These are phyloP conservation scores for Ramaria sp. DNA, from an alignment of 768 basidiomycete genomes.

Conservation along the genomic window DNA sequence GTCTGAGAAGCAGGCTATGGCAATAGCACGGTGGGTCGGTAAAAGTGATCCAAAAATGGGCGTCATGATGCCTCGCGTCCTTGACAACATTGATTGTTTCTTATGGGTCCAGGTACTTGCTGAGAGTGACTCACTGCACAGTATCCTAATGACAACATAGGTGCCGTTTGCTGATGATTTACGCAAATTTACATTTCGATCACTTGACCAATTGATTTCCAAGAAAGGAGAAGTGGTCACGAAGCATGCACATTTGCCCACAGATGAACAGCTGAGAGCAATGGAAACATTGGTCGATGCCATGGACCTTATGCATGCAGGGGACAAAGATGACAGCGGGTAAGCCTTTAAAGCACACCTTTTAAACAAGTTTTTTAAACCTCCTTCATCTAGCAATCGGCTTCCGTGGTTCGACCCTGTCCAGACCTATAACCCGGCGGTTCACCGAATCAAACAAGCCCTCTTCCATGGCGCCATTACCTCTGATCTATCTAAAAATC, in stretches of 20 bases:
- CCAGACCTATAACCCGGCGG: constrained; percentile 77
- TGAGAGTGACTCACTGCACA: neutral
- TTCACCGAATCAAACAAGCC: constrained; percentile 89
- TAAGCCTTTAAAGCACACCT: constrained; percentile 21
- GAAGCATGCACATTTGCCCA: constrained; percentile 78
- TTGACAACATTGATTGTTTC: constrained; percentile 65
- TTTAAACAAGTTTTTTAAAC: neutral
- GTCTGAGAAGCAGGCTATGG: constrained; percentile 51
- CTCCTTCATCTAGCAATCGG: constrained; percentile 34
- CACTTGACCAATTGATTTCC: constrained; percentile 60
- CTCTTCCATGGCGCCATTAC: constrained; percentile 82
- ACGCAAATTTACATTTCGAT: constrained; percentile 78
- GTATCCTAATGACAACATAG: constrained; percentile 27
- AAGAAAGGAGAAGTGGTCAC: constrained; percentile 64
- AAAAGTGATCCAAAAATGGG: constrained; percentile 85
- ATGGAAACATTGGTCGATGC: constrained; percentile 86
- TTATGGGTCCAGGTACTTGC: constrained; percentile 71
- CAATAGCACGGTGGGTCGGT: constrained; percentile 76
- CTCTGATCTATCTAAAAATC: constrained; percentile 58
- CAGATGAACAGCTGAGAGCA: constrained; percentile 58
- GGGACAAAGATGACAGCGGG: constrained; percentile 71
- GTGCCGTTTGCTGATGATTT: constrained; percentile 96
- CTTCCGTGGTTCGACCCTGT: constrained; percentile 68
- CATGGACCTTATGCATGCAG: constrained; percentile 77
- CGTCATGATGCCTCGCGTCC: constrained; percentile 50